phyloP scores from a whole-genome alignment of 441 rosid species.

The Mallotus repandus region DNA sequence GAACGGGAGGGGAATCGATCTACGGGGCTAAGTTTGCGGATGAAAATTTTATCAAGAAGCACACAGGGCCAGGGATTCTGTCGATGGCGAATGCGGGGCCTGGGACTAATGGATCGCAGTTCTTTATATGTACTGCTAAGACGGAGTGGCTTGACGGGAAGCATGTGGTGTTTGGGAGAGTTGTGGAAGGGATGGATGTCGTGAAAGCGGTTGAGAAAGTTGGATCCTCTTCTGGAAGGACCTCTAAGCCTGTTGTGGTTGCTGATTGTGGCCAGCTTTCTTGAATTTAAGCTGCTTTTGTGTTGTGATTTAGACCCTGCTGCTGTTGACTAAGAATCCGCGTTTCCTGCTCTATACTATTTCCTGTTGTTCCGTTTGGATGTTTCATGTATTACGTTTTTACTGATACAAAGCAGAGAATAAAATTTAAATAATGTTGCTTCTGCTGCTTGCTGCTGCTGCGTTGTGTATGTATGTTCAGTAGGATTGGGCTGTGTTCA shows the following conservation, averaged over 20 bases:
- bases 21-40: slow-evolving; percentile 46
- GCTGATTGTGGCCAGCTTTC: slow-evolving; percentile 39
- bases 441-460: no score
- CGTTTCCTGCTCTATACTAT: no score
- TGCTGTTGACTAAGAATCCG: no score
- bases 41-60: slow-evolving; percentile 44
- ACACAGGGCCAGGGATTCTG: slow-evolving; percentile 40
- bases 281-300: not conserved
- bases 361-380: no score
- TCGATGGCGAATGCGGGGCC: slow-evolving; percentile 54
- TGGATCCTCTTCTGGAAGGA: slow-evolving; percentile 26
- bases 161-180: slow-evolving; percentile 50
- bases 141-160: slow-evolving; percentile 44
- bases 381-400: no score
- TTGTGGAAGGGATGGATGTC: slow-evolving; percentile 48
- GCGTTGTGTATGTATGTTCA: no score
- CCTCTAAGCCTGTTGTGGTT: slow-evolving; percentile 30
- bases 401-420: no score
- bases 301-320: no score
- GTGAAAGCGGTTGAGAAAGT: slow-evolving; percentile 42
- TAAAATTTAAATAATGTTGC: no score
- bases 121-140: slow-evolving; percentile 40
- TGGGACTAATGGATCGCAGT: slow-evolving; percentile 49
- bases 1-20: slow-evolving; percentile 51
- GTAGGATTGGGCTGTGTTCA: no score